phyloP scores from a whole-genome alignment of 495 filamentous ascomycete species.

The Aspergillus nidulans region DNA sequence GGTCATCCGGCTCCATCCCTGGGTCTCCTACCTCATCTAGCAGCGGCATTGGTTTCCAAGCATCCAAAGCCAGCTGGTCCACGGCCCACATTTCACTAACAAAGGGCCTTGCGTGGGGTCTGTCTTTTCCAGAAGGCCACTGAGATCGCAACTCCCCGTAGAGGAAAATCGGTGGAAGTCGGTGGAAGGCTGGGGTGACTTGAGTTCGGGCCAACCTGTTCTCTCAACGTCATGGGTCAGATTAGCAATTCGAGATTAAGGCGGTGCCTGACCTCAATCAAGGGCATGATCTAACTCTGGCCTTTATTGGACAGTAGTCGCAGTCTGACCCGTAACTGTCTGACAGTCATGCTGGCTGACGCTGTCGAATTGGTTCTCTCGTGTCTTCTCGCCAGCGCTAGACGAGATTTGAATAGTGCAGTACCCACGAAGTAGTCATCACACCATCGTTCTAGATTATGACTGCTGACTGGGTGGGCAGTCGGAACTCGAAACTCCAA shows the following conservation, averaged over 20 bases:
- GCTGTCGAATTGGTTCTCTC: neutral
- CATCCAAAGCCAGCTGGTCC: neutral
- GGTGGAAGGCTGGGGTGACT: neutral
- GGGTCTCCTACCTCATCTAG: neutral
- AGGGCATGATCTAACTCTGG: neutral
- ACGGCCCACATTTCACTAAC: neutral
- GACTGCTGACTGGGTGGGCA: neutral
- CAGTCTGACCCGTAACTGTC: neutral
- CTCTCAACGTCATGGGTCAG: neutral
- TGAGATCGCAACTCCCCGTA: neutral
- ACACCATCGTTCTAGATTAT: neutral
- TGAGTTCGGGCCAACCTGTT: neutral
- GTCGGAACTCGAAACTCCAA: neutral
- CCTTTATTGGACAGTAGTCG: neutral
- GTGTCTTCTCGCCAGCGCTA: conserved; percentile 1
- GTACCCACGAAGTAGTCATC: conserved; percentile 2
- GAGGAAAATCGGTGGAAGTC: too few relatives aligned
- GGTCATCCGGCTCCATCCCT: conserved; percentile 12
- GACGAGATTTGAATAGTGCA: neutral
- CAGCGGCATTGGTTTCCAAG: neutral
- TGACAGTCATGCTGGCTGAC: neutral
- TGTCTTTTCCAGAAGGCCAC: neutral
- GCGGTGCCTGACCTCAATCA: neutral
- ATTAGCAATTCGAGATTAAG: neutral
- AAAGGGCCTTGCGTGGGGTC: neutral